These are phyloP conservation scores for Phytophthora quininea DNA, from an alignment of 352 stramenopile genomes.

Conservation along the genomic window DNA sequence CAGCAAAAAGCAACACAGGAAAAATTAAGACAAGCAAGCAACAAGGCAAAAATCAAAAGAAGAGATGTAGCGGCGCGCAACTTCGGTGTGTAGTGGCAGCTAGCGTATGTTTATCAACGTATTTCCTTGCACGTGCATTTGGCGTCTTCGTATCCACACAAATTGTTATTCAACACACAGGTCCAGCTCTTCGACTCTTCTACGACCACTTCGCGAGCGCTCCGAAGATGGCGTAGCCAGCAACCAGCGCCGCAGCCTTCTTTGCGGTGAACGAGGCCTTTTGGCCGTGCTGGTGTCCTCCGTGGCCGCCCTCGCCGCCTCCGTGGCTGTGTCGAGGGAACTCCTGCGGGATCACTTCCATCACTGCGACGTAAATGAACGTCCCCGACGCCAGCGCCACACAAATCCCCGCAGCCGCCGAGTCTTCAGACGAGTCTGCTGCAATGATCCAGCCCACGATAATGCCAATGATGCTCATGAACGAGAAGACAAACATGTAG, in stretches of 20 bases:
- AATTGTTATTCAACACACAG: background rate
- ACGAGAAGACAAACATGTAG: slow-evolving; percentile 69
- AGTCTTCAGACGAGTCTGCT: slow-evolving; percentile 65
- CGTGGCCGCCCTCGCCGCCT: slow-evolving; percentile 2
- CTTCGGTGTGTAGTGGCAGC: slow-evolving; percentile 9
- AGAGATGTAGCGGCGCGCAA: slow-evolving; percentile 4
- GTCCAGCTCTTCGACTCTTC: slow-evolving; percentile 24
- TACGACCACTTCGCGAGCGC: slow-evolving; percentile 82
- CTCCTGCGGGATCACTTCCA: slow-evolving; percentile 87
- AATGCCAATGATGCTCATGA: slow-evolving; percentile 69
- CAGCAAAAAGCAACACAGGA: slow-evolving; percentile 20
- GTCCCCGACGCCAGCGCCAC: slow-evolving; percentile 78
- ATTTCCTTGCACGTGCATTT: slow-evolving; percentile 17
- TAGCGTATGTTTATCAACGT: slow-evolving; percentile 37
- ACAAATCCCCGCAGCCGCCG: slow-evolving; percentile 52
- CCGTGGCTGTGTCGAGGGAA: slow-evolving; percentile 60
- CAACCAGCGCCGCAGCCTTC: slow-evolving; percentile 63
- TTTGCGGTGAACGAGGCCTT: slow-evolving; percentile 28
- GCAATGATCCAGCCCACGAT: slow-evolving; percentile 64
- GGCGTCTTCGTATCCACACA: slow-evolving; percentile 11
- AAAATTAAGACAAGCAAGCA: slow-evolving; percentile 18
- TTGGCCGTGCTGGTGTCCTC: slow-evolving; percentile 11
- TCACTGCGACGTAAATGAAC: slow-evolving; percentile 88
- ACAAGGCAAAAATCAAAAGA: slow-evolving; percentile 23
- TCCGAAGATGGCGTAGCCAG: slow-evolving; percentile 80